phyloP scores from a whole-genome alignment of 441 rosid genomes.

The Erodium chrysanthum region DNA sequence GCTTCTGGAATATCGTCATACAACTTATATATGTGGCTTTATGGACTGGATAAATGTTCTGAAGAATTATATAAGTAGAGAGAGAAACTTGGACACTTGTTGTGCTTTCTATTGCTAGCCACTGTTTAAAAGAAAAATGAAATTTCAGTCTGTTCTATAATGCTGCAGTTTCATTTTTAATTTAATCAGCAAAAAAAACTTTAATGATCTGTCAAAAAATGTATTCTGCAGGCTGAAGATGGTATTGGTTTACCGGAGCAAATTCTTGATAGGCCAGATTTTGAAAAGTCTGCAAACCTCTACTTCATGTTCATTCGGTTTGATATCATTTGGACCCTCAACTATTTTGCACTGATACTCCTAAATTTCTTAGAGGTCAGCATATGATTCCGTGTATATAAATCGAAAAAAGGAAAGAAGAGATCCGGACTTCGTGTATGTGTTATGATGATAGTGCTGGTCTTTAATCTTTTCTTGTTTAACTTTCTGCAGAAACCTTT shows the following conservation, averaged over 20 bases:
- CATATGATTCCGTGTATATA: background rate
- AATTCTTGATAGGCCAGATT: conserved; percentile 63
- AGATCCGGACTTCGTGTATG: background rate
- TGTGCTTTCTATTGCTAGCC: no score
- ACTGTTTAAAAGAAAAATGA: background rate
- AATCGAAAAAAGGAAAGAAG: background rate
- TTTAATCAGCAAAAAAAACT: background rate
- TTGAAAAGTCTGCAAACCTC: conserved; percentile 46
- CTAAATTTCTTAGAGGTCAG: conserved; percentile 84
- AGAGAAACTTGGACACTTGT: no score
- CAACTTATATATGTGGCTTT: background rate
- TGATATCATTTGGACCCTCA: conserved; percentile 77
- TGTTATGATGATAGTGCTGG: conserved; percentile 9
- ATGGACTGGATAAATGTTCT: no score
- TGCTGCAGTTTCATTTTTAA: background rate
- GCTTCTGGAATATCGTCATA: background rate
- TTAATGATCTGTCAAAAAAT: conserved; percentile 4
- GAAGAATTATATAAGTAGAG: no score
- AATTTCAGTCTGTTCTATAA: background rate
- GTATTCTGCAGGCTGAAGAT: conserved; percentile 64
- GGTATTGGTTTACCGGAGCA: conserved; percentile 88
- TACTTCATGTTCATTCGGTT: conserved; percentile 54
- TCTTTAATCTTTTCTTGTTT: conserved; percentile 10
- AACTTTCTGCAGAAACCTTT: conserved; percentile 62
- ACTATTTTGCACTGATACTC: conserved; percentile 61